Conservation (phyloP, 371 early-diverging fungal genomes). For the Haplosporangium sp. region DNA sequence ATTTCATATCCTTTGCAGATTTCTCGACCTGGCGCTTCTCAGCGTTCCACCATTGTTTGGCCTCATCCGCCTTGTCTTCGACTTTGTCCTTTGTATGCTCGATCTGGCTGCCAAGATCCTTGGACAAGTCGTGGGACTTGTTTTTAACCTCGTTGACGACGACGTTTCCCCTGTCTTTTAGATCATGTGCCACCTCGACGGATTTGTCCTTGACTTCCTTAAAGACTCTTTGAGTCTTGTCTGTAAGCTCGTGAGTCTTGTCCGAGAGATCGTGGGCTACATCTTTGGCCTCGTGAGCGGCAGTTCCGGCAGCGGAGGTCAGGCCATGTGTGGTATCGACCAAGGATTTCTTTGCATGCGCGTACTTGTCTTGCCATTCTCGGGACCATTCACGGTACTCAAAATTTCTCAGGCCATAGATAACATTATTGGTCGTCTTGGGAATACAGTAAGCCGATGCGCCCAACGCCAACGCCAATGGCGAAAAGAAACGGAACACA, state of each 20-base stretch:
- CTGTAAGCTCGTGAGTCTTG: slow-evolving; percentile 28
- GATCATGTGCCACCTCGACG: slow-evolving; percentile 19
- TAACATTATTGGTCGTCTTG: slow-evolving; percentile 44
- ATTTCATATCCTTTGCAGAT: slow-evolving; percentile 18
- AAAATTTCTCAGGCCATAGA: slow-evolving; percentile 26
- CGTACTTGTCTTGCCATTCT: slow-evolving; percentile 30
- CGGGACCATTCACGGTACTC: slow-evolving; percentile 26
- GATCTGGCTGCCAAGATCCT: slow-evolving; percentile 10
- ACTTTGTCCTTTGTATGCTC: slow-evolving; percentile 15
- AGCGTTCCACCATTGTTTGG: slow-evolving; percentile 26
- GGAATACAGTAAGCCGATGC: slow-evolving; percentile 46
- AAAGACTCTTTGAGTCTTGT: slow-evolving; percentile 25
- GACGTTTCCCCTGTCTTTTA: slow-evolving; percentile 14
- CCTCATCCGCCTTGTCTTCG: slow-evolving; percentile 8
- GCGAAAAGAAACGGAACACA: slow-evolving; percentile 39
- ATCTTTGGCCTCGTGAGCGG: slow-evolving; percentile 19
- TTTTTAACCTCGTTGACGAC: slow-evolving; percentile 19
- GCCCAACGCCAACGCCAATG: slow-evolving; percentile 32
- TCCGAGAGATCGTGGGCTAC: slow-evolving; percentile 32
- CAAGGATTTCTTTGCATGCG: slow-evolving; percentile 23
- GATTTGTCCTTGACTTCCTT: slow-evolving; percentile 32
- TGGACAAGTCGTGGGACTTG: slow-evolving; percentile 11
- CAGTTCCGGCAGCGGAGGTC: slow-evolving; percentile 10
- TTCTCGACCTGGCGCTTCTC: slow-evolving; percentile 7
- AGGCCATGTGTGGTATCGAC: slow-evolving; percentile 25